These are phyloP conservation scores for Penicillium rolfsii DNA, from an alignment of 2,329 filamentous ascomycete genomes.

Conservation along the genomic window DNA sequence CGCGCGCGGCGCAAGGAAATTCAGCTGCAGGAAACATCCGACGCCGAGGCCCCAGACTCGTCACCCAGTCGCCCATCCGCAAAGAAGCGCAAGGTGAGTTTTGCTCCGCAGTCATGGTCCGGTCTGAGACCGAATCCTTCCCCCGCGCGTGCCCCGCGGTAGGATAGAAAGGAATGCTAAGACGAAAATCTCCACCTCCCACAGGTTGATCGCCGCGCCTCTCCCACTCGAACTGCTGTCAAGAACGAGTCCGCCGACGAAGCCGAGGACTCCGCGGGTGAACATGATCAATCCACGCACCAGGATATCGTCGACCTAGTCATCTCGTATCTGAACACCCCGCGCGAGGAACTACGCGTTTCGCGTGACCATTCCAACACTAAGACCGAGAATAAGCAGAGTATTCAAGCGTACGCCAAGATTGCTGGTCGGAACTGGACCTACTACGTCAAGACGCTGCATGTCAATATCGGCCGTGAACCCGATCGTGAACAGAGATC, in stretches of 20 bases:
- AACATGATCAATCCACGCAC: conserved; percentile 47
- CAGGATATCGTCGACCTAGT: conserved; percentile 53
- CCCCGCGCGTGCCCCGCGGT: conserved; percentile 9
- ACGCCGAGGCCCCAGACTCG: conserved; percentile 52
- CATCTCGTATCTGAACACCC: conserved; percentile 50
- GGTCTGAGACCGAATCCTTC: conserved; percentile 16
- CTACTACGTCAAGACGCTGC: conserved; percentile 54
- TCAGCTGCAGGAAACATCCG: conserved; percentile 49
- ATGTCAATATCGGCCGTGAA: conserved; percentile 55
- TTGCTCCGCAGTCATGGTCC: conserved; percentile 5
- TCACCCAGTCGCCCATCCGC: conserved; percentile 51
- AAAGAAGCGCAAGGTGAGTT: conserved; percentile 54
- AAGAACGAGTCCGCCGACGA: conserved; percentile 47
- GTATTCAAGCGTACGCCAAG: conserved; percentile 55
- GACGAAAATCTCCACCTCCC: conserved; percentile 12
- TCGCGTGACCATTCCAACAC: conserved; percentile 51
- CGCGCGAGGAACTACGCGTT: conserved; percentile 50
- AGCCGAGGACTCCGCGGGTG: conserved; percentile 46
- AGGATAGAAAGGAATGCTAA: conserved; percentile 19
- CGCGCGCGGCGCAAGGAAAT: conserved; percentile 52
- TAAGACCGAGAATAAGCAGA: conserved; percentile 50
- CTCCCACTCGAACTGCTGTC: conserved; percentile 36
- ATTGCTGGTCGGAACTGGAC: conserved; percentile 57
- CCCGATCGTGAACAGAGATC: conserved; percentile 50
- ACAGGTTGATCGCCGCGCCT: conserved; percentile 41